phyloP scores from a whole-genome alignment of 2,329 filamentous ascomycete genomes.

The Penicillium sp. region DNA sequence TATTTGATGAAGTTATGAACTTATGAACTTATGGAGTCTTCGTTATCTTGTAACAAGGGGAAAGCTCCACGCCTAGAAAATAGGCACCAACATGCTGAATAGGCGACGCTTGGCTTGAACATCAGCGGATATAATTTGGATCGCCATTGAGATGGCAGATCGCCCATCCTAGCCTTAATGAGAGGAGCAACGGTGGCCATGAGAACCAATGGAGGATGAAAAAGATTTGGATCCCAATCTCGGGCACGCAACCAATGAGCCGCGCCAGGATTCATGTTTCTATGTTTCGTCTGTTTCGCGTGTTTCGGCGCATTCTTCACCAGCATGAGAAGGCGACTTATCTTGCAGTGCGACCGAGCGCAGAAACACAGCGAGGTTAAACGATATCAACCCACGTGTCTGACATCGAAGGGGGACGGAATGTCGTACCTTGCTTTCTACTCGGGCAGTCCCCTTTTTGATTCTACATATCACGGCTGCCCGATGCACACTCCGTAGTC shows the following conservation, averaged over 20 bases:
- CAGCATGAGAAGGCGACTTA: not conserved
- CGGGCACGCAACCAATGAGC: constrained; percentile 1
- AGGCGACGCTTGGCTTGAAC: not conserved
- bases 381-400: constrained; percentile 16
- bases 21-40: not conserved
- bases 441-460: not conserved
- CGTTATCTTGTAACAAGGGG: not conserved
- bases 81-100: not conserved
- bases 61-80: not conserved
- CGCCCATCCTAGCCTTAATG: not conserved
- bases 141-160: constrained; percentile 13
- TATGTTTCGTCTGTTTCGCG: constrained; percentile 1
- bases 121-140: constrained; percentile 10
- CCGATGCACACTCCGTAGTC: not conserved
- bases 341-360: not conserved
- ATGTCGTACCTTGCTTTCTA: constrained; percentile 14
- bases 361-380: not conserved
- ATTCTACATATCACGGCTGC: not conserved
- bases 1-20: not conserved
- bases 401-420: constrained; percentile 9
- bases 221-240: not conserved
- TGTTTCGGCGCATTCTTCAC: constrained; percentile 1
- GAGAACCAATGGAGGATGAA: not conserved
- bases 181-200: not conserved
- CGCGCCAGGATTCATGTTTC: not conserved